Evolutionary conservation across 73 alveolate genomes (phyloP).

Genomic region (Paramecium pentaurelia): DNA sequence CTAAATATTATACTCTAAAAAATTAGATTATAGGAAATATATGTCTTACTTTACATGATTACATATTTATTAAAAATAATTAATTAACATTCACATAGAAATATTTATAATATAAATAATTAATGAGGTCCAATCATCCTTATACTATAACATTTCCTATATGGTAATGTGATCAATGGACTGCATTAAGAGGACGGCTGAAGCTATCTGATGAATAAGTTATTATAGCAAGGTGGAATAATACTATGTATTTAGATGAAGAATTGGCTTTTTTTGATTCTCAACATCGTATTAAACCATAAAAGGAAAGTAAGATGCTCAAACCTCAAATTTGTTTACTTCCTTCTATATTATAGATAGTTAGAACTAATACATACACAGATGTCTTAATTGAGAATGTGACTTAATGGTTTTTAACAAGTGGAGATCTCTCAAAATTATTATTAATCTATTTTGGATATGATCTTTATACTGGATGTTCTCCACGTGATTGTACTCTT

Average conservation of each 20-base stretch:
- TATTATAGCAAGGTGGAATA: background rate
- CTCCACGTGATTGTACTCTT: slow-evolving; percentile 37
- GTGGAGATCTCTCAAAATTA: slow-evolving; percentile 43
- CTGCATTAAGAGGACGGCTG: slow-evolving; percentile 37
- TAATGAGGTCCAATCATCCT: slow-evolving; percentile 26
- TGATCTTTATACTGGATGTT: background rate
- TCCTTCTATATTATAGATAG: slow-evolving; percentile 17
- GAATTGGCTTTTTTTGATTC: slow-evolving; percentile 12
- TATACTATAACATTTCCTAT: slow-evolving; percentile 35
- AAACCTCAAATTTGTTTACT: background rate
- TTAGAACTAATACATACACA: slow-evolving; percentile 8
- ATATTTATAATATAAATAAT: background rate
- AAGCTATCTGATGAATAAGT: slow-evolving; percentile 36
- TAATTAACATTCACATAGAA: background rate
- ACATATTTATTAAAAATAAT: too few relatives aligned
- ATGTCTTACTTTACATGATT: background rate
- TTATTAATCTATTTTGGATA: background rate
- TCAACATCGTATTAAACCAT: slow-evolving; percentile 20
- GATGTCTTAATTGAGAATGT: background rate
- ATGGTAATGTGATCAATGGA: slow-evolving; percentile 36
- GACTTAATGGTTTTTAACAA: background rate
- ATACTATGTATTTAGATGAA: slow-evolving; percentile 21
- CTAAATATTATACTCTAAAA: background rate
- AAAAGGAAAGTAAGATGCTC: background rate
- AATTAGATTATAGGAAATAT: background rate